Evolutionary conservation across 2,329 filamentous ascomycete genomes (phyloP), one percentile per base, ranked within the genome.

Genomic region (Neoscytalidium dimidiatum): DNA sequence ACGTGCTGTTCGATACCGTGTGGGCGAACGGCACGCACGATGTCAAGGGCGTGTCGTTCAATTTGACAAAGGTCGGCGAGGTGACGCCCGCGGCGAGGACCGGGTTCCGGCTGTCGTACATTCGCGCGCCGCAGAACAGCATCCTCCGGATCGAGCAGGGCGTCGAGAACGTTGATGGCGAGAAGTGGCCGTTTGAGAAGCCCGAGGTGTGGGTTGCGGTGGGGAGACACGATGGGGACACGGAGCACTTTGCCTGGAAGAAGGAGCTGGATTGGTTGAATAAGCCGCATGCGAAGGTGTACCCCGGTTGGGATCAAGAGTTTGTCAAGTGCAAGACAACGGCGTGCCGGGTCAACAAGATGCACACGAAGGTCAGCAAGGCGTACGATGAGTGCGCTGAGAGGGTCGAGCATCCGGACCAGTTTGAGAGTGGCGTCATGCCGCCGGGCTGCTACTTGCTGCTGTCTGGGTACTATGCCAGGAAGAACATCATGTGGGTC

Each of bases 281-380:
- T 29, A 48, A 21, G 41, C 35, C 33, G 26, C 63, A 65, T 44
- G 56, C 56, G 2, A 33, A 28, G n/a, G 38, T 43, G 9, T 65
- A 65, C n/a, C 44, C 63, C 26, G 63, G 56, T 26, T 65, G 53
- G 53, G 56, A 65, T 28, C 63, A 44, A 44, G 43, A 65, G 13
- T 61, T 60, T 23, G 56, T 65, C 2, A 35, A 19, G 43, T 65
- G 63, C 63, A 61, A 65, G 63, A 65, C 63, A n/a, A 60, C 49
- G 43, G 53, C 63, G 23, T 65, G 63, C 33, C 31, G 46, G 8
- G 63, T 65, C 33, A 65, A 65, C 44, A 65, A 65, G 63, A 8
- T 65, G 17, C 56, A 65, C 46, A 61, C 63, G 4, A 41, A 43
- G 31, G 31, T 65, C 11, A 65, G 14, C 4, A 33, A 31, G 23